A percentile compares a stretch with the other conserved stretches of the same genome.
Conservation (phyloP, 306 rosid species). For the Canavalia ensiformis region DNA sequence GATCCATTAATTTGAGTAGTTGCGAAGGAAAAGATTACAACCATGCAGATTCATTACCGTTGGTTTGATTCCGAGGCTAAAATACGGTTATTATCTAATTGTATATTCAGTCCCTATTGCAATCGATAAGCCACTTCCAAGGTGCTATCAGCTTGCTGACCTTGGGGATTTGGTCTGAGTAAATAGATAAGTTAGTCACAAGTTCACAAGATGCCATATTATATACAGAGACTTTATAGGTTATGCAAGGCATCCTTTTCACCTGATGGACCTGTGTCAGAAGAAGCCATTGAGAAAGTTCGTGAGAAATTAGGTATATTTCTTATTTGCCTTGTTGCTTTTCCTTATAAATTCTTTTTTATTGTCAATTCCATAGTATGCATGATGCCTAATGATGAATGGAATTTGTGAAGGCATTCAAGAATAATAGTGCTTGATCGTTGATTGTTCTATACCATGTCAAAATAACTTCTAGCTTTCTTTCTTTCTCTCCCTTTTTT, state of each 20-base stretch:
- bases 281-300: slow-evolving; percentile 82
- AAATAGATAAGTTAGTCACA: slow-evolving; percentile 70
- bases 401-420: neutral
- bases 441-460: slow-evolving; percentile 14
- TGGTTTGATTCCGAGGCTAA: slow-evolving; percentile 62
- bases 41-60: slow-evolving; percentile 62
- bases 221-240: slow-evolving; percentile 89
- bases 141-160: slow-evolving; percentile 73
- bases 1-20: slow-evolving; percentile 52
- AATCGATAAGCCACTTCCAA: slow-evolving; percentile 47
- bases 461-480: neutral
- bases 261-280: slow-evolving; percentile 83
- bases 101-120: slow-evolving; percentile 47
- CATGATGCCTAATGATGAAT: slow-evolving; percentile 20
- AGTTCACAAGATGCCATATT: slow-evolving; percentile 92
- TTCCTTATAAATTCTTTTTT: slow-evolving; percentile 2
- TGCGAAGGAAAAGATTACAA: slow-evolving; percentile 52
- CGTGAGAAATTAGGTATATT: slow-evolving; percentile 79
- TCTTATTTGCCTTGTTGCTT: slow-evolving; percentile 32
- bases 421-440: neutral
- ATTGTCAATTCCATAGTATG: neutral
- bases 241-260: slow-evolving; percentile 74
- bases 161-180: slow-evolving; percentile 59
- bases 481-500: slow-evolving; percentile 8
- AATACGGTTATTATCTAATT: slow-evolving; percentile 48